Evolutionary conservation across 2,329 filamentous ascomycete genomes (phyloP).

Genomic region (Ceratocystis variospora): DNA sequence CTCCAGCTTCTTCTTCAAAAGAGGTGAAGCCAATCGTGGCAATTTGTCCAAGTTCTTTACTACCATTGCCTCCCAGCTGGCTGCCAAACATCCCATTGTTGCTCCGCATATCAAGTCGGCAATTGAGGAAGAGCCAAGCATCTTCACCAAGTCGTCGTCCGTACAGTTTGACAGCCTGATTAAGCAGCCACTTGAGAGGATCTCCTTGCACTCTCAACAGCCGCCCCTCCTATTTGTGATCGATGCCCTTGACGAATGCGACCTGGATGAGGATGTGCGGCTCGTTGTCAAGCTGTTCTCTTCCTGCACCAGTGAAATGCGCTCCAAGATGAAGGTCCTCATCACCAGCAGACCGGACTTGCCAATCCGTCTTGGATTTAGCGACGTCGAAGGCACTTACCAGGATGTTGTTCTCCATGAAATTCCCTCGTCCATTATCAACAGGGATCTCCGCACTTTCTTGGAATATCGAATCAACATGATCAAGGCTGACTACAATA

Average conservation of each 20-base stretch:
- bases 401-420: conserved; percentile 29
- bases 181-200: neutral
- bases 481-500: neutral
- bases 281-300: neutral
- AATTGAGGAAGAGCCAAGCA: neutral
- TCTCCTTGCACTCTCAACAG: neutral
- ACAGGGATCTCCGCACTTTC: conserved; percentile 19
- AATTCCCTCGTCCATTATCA: conserved; percentile 19
- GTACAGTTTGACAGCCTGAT: neutral
- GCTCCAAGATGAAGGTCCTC: conserved; percentile 18
- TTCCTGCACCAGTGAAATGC: neutral
- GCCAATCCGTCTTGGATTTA: conserved; percentile 25
- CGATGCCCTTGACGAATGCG: neutral
- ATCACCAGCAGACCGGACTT: conserved; percentile 23
- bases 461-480: conserved; percentile 25
- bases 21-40: conserved; percentile 29
- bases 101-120: neutral
- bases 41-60: conserved; percentile 28
- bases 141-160: neutral
- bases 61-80: conserved; percentile 29
- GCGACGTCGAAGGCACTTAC: conserved; percentile 28
- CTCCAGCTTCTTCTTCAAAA: conserved; percentile 35
- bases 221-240: neutral
- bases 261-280: neutral
- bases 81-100: neutral